Evolutionary conservation across 2,329 filamentous ascomycete genomes (phyloP), one percentile per base, ranked within the genome.

Genomic region (Cylindrodendrum hubeiense): DNA sequence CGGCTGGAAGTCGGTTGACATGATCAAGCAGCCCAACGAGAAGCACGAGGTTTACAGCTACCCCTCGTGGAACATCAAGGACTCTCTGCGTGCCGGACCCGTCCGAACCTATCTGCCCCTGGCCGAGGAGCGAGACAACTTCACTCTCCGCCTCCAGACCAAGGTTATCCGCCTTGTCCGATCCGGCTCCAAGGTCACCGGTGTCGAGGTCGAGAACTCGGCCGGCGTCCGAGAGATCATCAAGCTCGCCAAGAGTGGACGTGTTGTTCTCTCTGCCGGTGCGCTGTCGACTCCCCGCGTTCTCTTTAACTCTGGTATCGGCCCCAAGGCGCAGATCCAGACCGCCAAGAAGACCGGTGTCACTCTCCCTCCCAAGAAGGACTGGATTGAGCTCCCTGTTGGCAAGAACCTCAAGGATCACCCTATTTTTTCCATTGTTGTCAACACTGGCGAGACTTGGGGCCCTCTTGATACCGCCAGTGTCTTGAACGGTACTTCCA

Each of bases 41-140:
- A 93, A 93, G 85, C 88, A 92, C 77, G 82, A 84, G 67, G 89
- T 87, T 0, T 93, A 86, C 76, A 85, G 87, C 34, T 86, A 90
- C 75, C 87, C 90, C 13, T 84, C 89, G 5, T 92, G 88, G 81
- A 93, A 93, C 87, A 91, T 89, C 74, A 81, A 82, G 19, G 81
- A 89, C 53, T 89, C 89, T 46, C 85, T 91, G 77, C 83, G 91
- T 65, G 89, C 88, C 54, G 91, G 91, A 2, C 91, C 91, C n/a
- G 82, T 93, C 77, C 88, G 86, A 12, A 92, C 91, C 0, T 93
- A 93, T 74, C 86, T 93, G 2, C 87, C 90, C 4, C 83, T 85
- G 19, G 89, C 90, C 3, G 82, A 83, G 56, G 80, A 81, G 53
- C 84, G 88, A 60, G 78, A 81, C 9, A 91, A 93, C 79, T 93